These are phyloP conservation scores for Colletotrichum kahawae DNA, from an alignment of 2,329 filamentous ascomycete species.

Conservation along the genomic window DNA sequence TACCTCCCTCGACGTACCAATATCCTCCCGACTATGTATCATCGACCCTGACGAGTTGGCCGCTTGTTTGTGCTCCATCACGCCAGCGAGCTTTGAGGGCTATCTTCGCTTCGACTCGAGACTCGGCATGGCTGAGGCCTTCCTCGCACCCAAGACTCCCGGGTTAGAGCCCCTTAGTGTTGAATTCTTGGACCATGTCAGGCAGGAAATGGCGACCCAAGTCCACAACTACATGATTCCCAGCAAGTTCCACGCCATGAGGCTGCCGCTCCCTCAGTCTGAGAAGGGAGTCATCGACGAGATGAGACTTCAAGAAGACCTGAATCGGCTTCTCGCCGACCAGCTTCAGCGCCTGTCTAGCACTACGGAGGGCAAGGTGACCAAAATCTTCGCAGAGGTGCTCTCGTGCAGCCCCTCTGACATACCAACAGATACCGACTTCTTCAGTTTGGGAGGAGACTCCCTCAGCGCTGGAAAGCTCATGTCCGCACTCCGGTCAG, in stretches of 20 bases:
- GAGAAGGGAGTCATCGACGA: conserved; percentile 37
- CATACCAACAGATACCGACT: conserved; percentile 47
- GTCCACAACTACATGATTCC: conserved; percentile 44
- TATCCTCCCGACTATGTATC: conserved; percentile 38
- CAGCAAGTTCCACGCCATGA: conserved; percentile 36
- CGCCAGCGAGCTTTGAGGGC: conserved; percentile 23
- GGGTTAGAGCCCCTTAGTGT: not conserved
- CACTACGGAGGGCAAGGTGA: conserved; percentile 42
- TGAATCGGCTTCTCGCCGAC: conserved; percentile 21
- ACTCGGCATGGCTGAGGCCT: conserved; percentile 21
- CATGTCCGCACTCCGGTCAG: conserved; percentile 53
- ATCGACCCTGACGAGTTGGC: conserved; percentile 34
- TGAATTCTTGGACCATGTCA: conserved; percentile 19
- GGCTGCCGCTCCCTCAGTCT: conserved; percentile 37
- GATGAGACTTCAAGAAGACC: conserved; percentile 35
- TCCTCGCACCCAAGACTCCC: conserved; percentile 26
- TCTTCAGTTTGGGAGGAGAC: conserved; percentile 59
- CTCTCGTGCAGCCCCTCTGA: conserved; percentile 44
- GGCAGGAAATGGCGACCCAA: conserved; percentile 2
- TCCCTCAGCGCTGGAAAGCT: conserved; percentile 58
- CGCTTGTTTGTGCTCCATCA: conserved; percentile 24
- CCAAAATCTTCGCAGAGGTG: conserved; percentile 49
- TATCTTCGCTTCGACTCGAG: conserved; percentile 8
- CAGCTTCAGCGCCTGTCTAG: conserved; percentile 27
- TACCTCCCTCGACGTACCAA: conserved; percentile 46